Evolutionary conservation across 371 early-diverging fungal species (phyloP).

Genomic region (Mucor piriformis): DNA sequence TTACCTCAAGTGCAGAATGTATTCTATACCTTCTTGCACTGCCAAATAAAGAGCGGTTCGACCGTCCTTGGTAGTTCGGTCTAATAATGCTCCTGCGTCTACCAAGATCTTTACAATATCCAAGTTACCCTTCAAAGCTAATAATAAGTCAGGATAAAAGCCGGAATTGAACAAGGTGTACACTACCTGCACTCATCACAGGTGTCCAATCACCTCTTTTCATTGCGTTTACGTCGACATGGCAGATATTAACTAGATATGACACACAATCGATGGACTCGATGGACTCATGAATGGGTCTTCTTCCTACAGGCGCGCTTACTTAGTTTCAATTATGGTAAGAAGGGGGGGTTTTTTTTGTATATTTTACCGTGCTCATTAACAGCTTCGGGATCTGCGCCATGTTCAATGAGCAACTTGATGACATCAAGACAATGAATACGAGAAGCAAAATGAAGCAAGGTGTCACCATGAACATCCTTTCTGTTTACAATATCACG

Average conservation of each 20-base stretch:
- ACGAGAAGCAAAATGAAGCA: constrained; percentile 56
- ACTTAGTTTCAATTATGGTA: not conserved
- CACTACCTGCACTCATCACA: constrained; percentile 50
- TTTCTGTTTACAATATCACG: constrained; percentile 20
- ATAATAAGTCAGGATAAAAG: not conserved
- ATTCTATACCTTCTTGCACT: constrained; percentile 46
- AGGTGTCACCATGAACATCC: constrained; percentile 49
- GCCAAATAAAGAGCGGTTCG: constrained; percentile 58
- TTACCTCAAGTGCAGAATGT: not conserved
- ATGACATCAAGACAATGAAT: constrained; percentile 35
- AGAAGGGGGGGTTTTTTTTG: no score
- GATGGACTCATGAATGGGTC: constrained; percentile 56
- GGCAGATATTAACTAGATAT: constrained; percentile 32
- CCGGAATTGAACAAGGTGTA: not conserved
- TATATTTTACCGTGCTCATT: constrained; percentile 37
- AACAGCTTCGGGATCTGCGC: constrained; percentile 41
- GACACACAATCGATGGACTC: constrained; percentile 41
- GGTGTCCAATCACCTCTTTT: constrained; percentile 64
- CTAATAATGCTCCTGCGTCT: constrained; percentile 36
- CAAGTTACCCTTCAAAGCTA: constrained; percentile 50
- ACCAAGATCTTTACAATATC: constrained; percentile 41
- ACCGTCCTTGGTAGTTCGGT: constrained; percentile 45
- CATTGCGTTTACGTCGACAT: constrained; percentile 52
- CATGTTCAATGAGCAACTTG: constrained; percentile 27
- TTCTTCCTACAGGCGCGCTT: constrained; percentile 27